Conservation (phyloP, 2,329 filamentous ascomycete genomes). For the Lasiodiplodia hormozganensis region DNA sequence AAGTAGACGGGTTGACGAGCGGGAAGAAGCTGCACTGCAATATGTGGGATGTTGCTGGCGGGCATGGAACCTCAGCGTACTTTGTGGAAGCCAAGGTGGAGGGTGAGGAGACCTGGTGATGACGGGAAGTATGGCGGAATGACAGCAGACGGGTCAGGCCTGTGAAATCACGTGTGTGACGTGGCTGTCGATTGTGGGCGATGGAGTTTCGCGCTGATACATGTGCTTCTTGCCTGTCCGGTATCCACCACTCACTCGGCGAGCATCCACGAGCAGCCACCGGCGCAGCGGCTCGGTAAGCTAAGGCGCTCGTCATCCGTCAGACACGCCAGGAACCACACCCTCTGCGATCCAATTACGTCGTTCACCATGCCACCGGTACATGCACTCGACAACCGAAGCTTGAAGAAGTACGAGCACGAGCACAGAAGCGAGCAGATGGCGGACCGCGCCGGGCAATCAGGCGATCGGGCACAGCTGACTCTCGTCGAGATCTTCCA, state of each 20-base stretch:
- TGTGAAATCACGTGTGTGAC: slow-evolving; percentile 25
- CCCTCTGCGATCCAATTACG: too few species aligned
- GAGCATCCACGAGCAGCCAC: slow-evolving; percentile 3
- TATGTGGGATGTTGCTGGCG: not conserved
- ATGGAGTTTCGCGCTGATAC: slow-evolving; percentile 7
- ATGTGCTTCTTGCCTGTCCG: slow-evolving; percentile 17
- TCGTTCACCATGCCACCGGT: not conserved
- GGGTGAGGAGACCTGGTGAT: not conserved
- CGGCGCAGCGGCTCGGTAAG: slow-evolving; percentile 19
- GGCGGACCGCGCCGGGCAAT: not conserved
- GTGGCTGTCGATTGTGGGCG: slow-evolving; percentile 17
- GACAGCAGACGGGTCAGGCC: not conserved
- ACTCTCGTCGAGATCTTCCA: slow-evolving; percentile 2
- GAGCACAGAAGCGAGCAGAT: not conserved
- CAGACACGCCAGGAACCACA: slow-evolving; percentile 9
- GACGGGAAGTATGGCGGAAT: slow-evolving; percentile 5
- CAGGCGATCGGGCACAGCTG: not conserved
- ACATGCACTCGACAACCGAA: not conserved
- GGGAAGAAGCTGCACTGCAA: not conserved
- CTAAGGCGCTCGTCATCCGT: not conserved
- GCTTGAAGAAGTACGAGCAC: not conserved
- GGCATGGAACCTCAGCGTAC: not conserved
- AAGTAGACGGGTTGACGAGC: not conserved
- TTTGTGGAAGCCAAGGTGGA: not conserved
- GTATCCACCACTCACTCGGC: slow-evolving; percentile 9